Base-by-base conservation (phyloP, 2,329 filamentous ascomycete species). In the Aspergillus unguis region DNA sequence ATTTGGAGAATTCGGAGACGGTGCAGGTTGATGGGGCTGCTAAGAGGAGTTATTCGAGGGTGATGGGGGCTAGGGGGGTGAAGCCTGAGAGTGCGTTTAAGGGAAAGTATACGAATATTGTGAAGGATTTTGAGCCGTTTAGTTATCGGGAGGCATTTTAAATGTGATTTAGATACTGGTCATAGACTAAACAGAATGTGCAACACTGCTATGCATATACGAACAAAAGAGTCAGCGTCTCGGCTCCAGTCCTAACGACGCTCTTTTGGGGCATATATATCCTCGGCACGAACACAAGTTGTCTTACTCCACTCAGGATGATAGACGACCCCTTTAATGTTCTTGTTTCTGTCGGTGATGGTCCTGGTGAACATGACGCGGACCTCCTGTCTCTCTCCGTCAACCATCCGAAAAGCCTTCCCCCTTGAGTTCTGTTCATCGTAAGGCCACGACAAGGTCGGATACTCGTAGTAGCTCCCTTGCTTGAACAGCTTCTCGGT, bases 1-100 rank as follows among this genome's bases (percentile, higher is more conserved):
- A 53, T 25, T 25, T 53, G 4, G 44, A 40, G 35, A 53, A 53
- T 35, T 53, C 51, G 33, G 51, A 53, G 42, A 53, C 28, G 0
- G 45, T 53, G 3, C 36, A 17, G 36, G 6, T 44, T 10, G 3
- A 11, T n/a, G n/a, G n/a, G n/a, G 23, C 36, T 5, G 17, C n/a
- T 23, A 23, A 5, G n/a, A 38, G 17, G 17, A 17, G 17, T 17
- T 17, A 38, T 25, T 6, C n/a, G n/a, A 38, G n/a, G n/a, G n/a
- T 38, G n/a, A 23, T 23, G n/a, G 25, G 36, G 36, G 36, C 11
- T 29, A 37, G 33, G 33, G 29, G 10, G 32, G 44, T 3, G n/a
- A 31, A n/a, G 44, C 44, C 35, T 29, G 44, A 47, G 26, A 9
- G 11, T 10, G 27, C 8, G 11, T 40, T 47, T 25, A 47, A 11